These are phyloP conservation scores for Russula sp. DNA, from an alignment of 768 basidiomycete genomes.

Conservation along the genomic window DNA sequence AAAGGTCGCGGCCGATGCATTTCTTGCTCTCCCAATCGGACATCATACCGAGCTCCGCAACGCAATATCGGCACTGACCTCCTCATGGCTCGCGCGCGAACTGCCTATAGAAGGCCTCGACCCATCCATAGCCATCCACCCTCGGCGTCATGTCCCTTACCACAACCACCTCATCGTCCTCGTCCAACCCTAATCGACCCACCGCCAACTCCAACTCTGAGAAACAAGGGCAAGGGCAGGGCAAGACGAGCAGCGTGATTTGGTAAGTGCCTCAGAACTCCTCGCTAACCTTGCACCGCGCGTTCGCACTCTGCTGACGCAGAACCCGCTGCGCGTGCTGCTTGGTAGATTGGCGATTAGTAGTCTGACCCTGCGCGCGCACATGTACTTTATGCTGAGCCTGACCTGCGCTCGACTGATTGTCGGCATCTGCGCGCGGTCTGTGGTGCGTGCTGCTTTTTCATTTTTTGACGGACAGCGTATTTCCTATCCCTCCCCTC, in stretches of 20 bases:
- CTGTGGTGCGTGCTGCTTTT: constrained; percentile 22
- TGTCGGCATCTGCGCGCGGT: constrained; percentile 39
- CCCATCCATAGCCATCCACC: constrained; percentile 55
- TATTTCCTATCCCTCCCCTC: not conserved
- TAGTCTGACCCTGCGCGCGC: constrained; percentile 43
- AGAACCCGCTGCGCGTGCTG: constrained; percentile 38
- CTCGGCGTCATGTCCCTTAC: constrained; percentile 70
- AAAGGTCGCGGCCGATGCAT: constrained; percentile 11
- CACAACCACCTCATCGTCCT: too few relatives aligned
- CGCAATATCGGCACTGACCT: constrained; percentile 34
- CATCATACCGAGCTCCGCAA: constrained; percentile 37
- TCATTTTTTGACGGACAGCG: not conserved
- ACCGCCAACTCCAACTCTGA: not conserved
- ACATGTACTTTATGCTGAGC: constrained; percentile 58
- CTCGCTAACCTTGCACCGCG: constrained; percentile 35
- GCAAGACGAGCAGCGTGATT: constrained; percentile 15
- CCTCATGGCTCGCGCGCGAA: constrained; percentile 34
- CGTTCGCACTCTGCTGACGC: constrained; percentile 44
- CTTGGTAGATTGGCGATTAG: constrained; percentile 52
- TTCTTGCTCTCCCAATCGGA: constrained; percentile 30
- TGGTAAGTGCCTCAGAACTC: constrained; percentile 33
- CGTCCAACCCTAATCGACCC: not conserved
- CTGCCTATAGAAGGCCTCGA: constrained; percentile 54
- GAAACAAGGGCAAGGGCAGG: not conserved
- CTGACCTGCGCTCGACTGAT: constrained; percentile 39